Conservation (phyloP, 495 filamentous ascomycete genomes). For the Geoglossum glabrum region DNA sequence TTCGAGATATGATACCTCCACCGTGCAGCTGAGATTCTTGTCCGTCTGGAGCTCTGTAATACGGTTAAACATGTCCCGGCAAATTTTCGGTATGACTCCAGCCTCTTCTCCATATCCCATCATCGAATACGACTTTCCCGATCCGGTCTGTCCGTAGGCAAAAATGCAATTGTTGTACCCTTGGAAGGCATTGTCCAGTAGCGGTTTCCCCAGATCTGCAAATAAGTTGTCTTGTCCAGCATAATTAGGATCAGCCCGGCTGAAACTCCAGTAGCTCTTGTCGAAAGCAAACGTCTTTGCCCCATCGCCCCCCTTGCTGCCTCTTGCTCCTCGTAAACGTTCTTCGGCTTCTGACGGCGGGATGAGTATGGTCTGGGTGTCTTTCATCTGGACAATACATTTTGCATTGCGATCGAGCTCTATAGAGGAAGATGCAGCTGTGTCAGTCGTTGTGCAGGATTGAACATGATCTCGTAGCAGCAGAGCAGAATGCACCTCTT, state of each 20-base stretch:
- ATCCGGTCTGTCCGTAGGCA: slow-evolving; percentile 96
- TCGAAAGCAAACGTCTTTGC: slow-evolving; percentile 90
- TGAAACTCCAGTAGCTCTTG: slow-evolving; percentile 94
- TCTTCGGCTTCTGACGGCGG: slow-evolving; percentile 48
- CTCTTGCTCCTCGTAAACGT: slow-evolving; percentile 31
- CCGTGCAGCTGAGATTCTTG: slow-evolving; percentile 69
- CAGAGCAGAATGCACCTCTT: slow-evolving; percentile 51
- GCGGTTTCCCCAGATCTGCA: slow-evolving; percentile 65
- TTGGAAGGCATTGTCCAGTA: slow-evolving; percentile 95
- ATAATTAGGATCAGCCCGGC: slow-evolving; percentile 58
- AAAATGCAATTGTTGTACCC: slow-evolving; percentile 99
- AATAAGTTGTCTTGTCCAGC: slow-evolving; percentile 83
- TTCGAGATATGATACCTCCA: slow-evolving; percentile 97
- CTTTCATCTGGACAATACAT: slow-evolving; percentile 97
- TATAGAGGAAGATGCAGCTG: slow-evolving; percentile 14
- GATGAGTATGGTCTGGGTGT: slow-evolving; percentile 67
- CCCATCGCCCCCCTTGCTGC: slow-evolving; percentile 48
- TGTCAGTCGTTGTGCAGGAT: neutral
- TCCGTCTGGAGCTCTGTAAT: slow-evolving; percentile 49
- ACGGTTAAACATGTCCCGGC: slow-evolving; percentile 87
- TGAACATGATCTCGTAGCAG: neutral
- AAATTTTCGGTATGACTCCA: slow-evolving; percentile 96
- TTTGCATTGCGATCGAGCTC: slow-evolving; percentile 79
- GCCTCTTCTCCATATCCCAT: slow-evolving; percentile 96
- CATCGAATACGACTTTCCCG: slow-evolving; percentile 98